Percentiles rank a stretch among this genome's conserved stretches.
Evolutionary conservation across 208 protist genomes (phyloP).

Genomic region (Acanthamoeba sp.): DNA sequence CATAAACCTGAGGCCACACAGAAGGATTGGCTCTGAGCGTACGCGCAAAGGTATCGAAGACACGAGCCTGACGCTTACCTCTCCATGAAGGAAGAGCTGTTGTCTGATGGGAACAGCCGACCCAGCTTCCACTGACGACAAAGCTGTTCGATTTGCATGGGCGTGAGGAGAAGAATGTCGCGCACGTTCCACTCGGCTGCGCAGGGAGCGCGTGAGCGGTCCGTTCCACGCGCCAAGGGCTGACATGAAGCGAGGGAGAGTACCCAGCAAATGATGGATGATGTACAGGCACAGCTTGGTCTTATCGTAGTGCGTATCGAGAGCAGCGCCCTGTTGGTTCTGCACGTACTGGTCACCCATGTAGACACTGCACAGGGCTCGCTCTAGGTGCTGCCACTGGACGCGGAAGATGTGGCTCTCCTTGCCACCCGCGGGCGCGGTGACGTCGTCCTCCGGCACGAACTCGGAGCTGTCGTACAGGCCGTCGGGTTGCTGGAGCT

Average conservation of each 20-base stretch:
- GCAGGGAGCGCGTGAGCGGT: not conserved
- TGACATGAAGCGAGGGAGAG: too few relatives aligned
- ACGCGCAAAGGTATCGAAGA: not conserved
- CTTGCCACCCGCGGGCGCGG: too few relatives aligned
- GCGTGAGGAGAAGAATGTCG: conserved; percentile 24
- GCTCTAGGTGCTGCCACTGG: conserved; percentile 35
- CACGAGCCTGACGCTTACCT: not conserved
- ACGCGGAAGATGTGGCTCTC: conserved; percentile 22
- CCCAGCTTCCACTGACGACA: conserved; percentile 47
- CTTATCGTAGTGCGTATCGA: conserved; percentile 44
- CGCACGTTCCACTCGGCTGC: conserved; percentile 53
- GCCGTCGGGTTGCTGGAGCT: not conserved
- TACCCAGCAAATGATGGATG: conserved; percentile 55
- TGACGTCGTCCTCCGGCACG: not conserved
- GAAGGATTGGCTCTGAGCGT: too few relatives aligned
- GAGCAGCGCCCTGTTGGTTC: not conserved
- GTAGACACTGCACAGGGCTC: not conserved
- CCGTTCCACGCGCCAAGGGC: not conserved
- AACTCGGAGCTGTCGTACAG: not conserved
- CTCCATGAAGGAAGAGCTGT: not conserved
- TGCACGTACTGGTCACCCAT: not conserved
- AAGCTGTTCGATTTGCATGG: conserved; percentile 13
- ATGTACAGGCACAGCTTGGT: conserved; percentile 38
- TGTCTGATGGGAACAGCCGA: not conserved
- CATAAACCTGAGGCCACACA: not conserved